Percentiles rank a stretch among this genome's conserved stretches.
Evolutionary conservation across 2,329 filamentous ascomycete genomes (phyloP).

Genomic region (Dryadomyces quercus-mongolicae): DNA sequence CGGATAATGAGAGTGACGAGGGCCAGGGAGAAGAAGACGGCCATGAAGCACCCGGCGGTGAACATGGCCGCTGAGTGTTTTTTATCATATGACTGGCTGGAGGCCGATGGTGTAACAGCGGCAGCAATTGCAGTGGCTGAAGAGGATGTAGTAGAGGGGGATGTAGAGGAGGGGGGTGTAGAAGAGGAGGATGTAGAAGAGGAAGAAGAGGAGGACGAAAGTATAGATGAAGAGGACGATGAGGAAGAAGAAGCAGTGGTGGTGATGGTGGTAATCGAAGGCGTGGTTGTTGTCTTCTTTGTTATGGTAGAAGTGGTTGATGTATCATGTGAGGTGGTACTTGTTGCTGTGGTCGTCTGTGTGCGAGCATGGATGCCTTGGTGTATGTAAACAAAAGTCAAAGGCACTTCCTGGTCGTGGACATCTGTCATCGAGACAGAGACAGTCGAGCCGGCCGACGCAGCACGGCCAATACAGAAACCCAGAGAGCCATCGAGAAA

Average conservation of each 20-base stretch:
- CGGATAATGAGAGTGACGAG: background rate
- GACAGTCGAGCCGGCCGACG: too few species aligned
- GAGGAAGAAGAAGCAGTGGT: background rate
- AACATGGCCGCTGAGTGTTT: background rate
- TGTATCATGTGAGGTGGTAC: background rate
- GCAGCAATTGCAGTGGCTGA: background rate
- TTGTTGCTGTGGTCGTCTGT: background rate
- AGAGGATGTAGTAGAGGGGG: background rate
- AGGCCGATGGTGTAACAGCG: background rate
- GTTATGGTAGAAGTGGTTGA: background rate
- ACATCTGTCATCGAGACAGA: too few species aligned
- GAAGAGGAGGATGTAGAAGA: background rate
- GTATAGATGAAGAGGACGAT: background rate
- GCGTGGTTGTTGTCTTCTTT: too few species aligned
- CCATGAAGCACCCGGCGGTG: conserved; percentile 1
- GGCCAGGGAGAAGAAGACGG: background rate
- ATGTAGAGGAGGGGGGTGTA: background rate
- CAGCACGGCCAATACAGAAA: background rate
- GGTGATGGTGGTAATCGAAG: too few species aligned
- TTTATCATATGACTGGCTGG: background rate
- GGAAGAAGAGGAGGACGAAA: background rate
- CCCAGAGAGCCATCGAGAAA: background rate
- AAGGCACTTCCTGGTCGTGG: too few species aligned
- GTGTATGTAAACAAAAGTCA: background rate
- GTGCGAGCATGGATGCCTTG: background rate